Evolutionary conservation across 2,329 filamentous ascomycete species (phyloP).

Genomic region (Claviceps pusilla): DNA sequence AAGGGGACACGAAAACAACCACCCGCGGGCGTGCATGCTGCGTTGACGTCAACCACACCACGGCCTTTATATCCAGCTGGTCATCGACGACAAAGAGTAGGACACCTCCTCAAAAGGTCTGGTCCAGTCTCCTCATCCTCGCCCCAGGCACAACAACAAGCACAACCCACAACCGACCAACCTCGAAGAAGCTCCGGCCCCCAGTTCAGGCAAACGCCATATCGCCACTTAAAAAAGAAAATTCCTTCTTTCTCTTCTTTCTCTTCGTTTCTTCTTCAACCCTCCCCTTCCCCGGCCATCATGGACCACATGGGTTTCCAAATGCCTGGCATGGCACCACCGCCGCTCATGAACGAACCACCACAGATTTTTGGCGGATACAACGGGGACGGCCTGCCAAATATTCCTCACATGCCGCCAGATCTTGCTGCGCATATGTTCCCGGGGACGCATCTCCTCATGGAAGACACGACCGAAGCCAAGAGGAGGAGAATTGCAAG

Average conservation of each 20-base stretch:
- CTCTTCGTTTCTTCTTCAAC: no score
- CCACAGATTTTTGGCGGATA: slow-evolving; percentile 57
- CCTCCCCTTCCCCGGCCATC: slow-evolving; percentile 5
- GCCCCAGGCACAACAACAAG: no score
- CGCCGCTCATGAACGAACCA: slow-evolving; percentile 49
- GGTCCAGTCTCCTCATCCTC: background rate
- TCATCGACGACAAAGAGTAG: background rate
- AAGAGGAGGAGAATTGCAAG: slow-evolving; percentile 81
- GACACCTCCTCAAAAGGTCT: background rate
- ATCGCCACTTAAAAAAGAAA: no score
- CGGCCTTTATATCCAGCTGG: background rate
- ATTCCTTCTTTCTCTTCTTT: no score
- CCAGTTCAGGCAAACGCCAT: no score
- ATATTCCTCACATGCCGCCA: slow-evolving; percentile 36
- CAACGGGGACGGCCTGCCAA: slow-evolving; percentile 40
- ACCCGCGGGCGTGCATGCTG: no score
- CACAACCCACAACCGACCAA: no score
- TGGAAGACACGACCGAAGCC: slow-evolving; percentile 60
- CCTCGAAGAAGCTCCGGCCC: no score
- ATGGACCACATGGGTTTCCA: slow-evolving; percentile 41
- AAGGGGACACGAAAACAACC: no score
- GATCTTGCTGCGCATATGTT: slow-evolving; percentile 48
- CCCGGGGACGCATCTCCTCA: slow-evolving; percentile 37
- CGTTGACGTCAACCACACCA: background rate
- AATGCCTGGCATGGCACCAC: slow-evolving; percentile 39